Percentiles rank a stretch among this genome's conserved stretches.
phyloP scores from a whole-genome alignment of 1,284 basidiomycete species.

The Acaromyces ingoldii region DNA sequence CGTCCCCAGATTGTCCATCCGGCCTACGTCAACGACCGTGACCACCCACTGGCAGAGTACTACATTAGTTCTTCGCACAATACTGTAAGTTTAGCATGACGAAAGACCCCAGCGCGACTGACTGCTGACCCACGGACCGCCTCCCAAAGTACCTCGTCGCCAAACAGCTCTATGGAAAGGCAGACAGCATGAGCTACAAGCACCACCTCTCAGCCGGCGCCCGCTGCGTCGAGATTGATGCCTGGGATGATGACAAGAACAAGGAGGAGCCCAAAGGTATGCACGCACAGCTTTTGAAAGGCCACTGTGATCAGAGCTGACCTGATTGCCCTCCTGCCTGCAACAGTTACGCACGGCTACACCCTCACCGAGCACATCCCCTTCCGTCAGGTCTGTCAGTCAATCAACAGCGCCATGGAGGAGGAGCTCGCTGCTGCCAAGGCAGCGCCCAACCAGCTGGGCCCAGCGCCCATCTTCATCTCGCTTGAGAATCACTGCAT shows the following conservation, averaged over 20 bases:
- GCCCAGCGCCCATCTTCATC: constrained; percentile 54
- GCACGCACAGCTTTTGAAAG: constrained; percentile 54
- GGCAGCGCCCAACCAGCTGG: background rate
- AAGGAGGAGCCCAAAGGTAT: constrained; percentile 60
- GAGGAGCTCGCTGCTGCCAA: constrained; percentile 10
- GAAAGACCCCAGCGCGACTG: background rate
- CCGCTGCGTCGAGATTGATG: constrained; percentile 67
- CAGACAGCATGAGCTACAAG: constrained; percentile 53
- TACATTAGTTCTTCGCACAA: constrained; percentile 61
- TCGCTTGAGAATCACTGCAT: constrained; percentile 64
- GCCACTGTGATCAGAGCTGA: no score
- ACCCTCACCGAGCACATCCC: constrained; percentile 22
- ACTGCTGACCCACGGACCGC: background rate
- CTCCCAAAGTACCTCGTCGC: constrained; percentile 57
- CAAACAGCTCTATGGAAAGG: constrained; percentile 60
- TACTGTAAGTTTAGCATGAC: background rate
- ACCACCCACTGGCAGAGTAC: constrained; percentile 34
- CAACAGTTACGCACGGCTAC: constrained; percentile 59
- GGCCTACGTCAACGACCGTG: constrained; percentile 26
- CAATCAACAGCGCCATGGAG: constrained; percentile 18
- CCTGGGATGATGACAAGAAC: constrained; percentile 58
- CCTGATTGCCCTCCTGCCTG: no score
- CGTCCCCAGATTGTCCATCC: constrained; percentile 34
- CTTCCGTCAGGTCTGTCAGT: constrained; percentile 12
- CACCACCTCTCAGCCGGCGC: constrained; percentile 59